Evolutionary conservation across 2,329 filamentous ascomycete species (phyloP).

Genomic region (Thermochaetoides dissita): DNA sequence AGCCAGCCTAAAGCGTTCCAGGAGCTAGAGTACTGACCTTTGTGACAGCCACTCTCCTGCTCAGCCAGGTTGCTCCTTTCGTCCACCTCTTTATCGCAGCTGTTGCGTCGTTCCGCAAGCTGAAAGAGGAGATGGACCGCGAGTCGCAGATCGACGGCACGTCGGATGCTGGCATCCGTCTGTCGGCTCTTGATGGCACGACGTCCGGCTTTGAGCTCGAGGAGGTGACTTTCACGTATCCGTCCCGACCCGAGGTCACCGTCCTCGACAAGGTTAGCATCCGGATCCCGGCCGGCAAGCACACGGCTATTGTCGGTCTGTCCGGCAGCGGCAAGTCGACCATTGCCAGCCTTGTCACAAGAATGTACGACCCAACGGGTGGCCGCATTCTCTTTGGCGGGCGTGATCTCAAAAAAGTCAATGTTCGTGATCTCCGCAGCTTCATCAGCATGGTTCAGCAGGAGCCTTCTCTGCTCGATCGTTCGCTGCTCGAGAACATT

Average conservation of each 20-base stretch:
- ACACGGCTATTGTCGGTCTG: conserved; percentile 43
- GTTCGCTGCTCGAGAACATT: conserved; percentile 37
- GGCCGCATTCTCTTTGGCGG: conserved; percentile 36
- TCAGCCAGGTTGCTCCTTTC: conserved; percentile 46
- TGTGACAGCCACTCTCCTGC: conserved; percentile 34
- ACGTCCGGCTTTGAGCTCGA: conserved; percentile 16
- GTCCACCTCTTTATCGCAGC: conserved; percentile 45
- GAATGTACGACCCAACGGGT: conserved; percentile 42
- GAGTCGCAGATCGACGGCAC: conserved; percentile 28
- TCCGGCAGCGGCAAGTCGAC: conserved; percentile 46
- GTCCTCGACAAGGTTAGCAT: conserved; percentile 29
- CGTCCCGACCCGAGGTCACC: conserved; percentile 26
- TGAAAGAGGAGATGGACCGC: conserved; percentile 40
- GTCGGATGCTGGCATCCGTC: not conserved
- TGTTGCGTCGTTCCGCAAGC: conserved; percentile 37
- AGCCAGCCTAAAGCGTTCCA: not conserved
- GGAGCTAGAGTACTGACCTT: too few species aligned
- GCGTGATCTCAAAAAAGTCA: conserved; percentile 31
- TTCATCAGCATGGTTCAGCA: conserved; percentile 32
- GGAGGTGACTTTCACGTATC: conserved; percentile 31
- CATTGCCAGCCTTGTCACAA: conserved; percentile 28
- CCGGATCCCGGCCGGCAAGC: conserved; percentile 22
- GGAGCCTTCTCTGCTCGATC: conserved; percentile 29
- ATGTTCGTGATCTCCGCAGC: conserved; percentile 29
- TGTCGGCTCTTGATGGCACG: not conserved